These are phyloP conservation scores for Rozella allomycis DNA, from an alignment of 371 early-diverging fungal species.

Conservation along the genomic window DNA sequence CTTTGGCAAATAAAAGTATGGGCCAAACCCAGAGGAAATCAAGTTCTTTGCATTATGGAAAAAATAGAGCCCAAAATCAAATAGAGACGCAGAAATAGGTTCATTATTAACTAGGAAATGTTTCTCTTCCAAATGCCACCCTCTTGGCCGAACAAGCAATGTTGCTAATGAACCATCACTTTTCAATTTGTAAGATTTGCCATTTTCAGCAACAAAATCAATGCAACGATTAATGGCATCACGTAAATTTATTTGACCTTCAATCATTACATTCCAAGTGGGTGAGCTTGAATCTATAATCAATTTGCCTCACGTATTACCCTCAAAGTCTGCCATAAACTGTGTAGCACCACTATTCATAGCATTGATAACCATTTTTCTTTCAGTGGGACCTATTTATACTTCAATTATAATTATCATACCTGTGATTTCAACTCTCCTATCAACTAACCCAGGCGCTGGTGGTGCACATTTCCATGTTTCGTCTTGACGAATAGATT, in stretches of 20 bases:
- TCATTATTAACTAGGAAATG: conserved; percentile 74
- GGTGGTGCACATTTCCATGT: conserved; percentile 68
- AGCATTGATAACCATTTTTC: conserved; percentile 95
- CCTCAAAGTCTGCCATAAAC: conserved; percentile 94
- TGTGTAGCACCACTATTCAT: conserved; percentile 74
- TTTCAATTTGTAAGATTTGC: conserved; percentile 72
- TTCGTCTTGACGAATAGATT: conserved; percentile 58
- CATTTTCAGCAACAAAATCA: conserved; percentile 49
- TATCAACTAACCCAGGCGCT: conserved; percentile 72
- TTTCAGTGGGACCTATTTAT: conserved; percentile 88
- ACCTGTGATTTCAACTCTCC: conserved; percentile 91
- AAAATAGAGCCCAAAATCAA: conserved; percentile 87
- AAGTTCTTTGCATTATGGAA: conserved; percentile 76
- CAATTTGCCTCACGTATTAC: conserved; percentile 12
- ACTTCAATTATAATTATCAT: too few relatives aligned
- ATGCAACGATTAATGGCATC: conserved; percentile 72
- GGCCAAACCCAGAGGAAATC: conserved; percentile 62
- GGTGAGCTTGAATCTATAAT: conserved; percentile 64
- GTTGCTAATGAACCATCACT: conserved; percentile 60
- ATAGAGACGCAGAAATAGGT: conserved; percentile 70
- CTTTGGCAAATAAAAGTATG: conserved; percentile 92
- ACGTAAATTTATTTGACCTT: conserved; percentile 75
- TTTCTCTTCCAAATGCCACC: conserved; percentile 91
- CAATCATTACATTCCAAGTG: conserved; percentile 70
- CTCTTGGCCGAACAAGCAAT: conserved; percentile 77